Percentiles rank a stretch among this genome's conserved stretches.
Conservation (phyloP, 2,329 filamentous ascomycete species). For the Xylariaceae sp. region DNA sequence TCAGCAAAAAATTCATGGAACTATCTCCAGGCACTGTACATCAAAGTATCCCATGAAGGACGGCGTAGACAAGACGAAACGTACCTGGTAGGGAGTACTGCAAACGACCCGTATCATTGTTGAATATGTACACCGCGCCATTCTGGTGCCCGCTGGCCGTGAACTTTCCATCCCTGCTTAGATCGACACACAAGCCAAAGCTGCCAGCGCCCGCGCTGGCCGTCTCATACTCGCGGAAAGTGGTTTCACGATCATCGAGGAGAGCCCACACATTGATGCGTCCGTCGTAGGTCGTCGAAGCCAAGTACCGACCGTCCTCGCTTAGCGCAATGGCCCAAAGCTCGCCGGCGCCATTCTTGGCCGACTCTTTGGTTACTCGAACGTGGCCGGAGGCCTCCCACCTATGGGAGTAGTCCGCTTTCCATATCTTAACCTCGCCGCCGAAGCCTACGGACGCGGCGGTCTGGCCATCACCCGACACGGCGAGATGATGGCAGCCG, state of each 20-base stretch:
- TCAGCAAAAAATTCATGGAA: constrained; percentile 12
- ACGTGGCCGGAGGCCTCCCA: constrained; percentile 48
- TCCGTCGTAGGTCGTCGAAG: constrained; percentile 83
- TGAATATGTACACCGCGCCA: constrained; percentile 89
- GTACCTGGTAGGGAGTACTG: constrained; percentile 76
- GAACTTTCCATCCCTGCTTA: constrained; percentile 72
- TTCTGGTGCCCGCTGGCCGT: constrained; percentile 92
- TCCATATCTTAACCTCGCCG: constrained; percentile 84
- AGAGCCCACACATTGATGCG: constrained; percentile 85
- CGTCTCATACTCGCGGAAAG: constrained; percentile 81
- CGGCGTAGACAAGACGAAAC: constrained; percentile 27
- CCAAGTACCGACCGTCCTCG: constrained; percentile 75
- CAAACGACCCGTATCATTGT: constrained; percentile 80
- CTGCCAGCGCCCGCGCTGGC: constrained; percentile 64
- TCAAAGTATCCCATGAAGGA: neutral
- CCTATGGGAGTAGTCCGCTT: constrained; percentile 51
- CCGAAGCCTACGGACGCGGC: constrained; percentile 85
- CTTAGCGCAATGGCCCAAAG: constrained; percentile 86
- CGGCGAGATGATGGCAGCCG: constrained; percentile 84
- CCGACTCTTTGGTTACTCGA: constrained; percentile 24
- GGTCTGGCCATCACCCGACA: constrained; percentile 60
- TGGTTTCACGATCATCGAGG: constrained; percentile 46
- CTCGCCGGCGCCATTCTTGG: constrained; percentile 53
- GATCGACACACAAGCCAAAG: constrained; percentile 83
- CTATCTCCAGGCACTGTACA: neutral